phyloP scores from a whole-genome alignment of 2,329 filamentous ascomycete species.

The Aspergillus brasiliensis region DNA sequence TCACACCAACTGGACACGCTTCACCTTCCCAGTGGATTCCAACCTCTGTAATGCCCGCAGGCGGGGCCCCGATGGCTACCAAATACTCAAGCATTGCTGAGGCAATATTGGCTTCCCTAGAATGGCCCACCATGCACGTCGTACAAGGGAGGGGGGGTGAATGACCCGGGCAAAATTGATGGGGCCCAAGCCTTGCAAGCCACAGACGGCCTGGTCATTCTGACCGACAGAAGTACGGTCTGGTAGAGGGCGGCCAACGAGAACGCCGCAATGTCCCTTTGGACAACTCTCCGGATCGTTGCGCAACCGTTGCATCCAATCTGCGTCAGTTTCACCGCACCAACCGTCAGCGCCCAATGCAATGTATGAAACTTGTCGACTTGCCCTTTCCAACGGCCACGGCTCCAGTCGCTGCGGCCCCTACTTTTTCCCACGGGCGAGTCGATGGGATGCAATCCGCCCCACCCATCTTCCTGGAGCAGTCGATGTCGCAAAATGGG shows the following conservation, averaged over 20 bases:
- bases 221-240: conserved; percentile 4
- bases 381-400: conserved; percentile 6
- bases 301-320: conserved; percentile 23
- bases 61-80: conserved; percentile 1
- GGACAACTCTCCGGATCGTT: conserved; percentile 9
- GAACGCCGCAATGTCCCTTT: conserved; percentile 11
- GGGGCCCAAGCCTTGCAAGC: conserved; percentile 13
- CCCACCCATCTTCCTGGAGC: conserved; percentile 7
- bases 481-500: neutral
- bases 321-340: conserved; percentile 15
- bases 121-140: conserved; percentile 22
- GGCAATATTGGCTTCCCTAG: conserved; percentile 13
- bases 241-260: conserved; percentile 16
- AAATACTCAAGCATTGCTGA: conserved; percentile 10
- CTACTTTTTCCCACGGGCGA: conserved; percentile 1
- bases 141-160: conserved; percentile 27
- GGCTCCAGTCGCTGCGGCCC: neutral
- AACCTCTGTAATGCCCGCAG: conserved; percentile 4
- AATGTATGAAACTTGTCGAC: conserved; percentile 10
- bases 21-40: neutral
- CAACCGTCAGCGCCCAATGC: conserved; percentile 8
- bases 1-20: conserved; percentile 1
- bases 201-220: conserved; percentile 9
- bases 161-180: conserved; percentile 9
- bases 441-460: neutral